phyloP scores from a whole-genome alignment of 768 basidiomycete species.

The Boletus reticulatus region DNA sequence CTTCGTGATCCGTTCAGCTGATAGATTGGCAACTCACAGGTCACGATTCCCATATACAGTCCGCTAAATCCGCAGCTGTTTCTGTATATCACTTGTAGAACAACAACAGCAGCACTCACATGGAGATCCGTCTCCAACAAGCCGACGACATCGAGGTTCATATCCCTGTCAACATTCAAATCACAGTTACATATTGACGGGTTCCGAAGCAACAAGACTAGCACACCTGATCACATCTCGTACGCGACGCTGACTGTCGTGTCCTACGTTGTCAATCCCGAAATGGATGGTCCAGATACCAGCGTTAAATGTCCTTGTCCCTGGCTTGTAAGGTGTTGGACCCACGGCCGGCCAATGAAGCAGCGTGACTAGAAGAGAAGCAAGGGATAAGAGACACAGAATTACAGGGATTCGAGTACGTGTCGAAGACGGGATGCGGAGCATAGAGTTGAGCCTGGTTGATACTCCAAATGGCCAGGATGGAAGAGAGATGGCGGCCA shows the following conservation, averaged over 20 bases:
- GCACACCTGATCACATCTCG: constrained; percentile 58
- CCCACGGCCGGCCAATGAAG: constrained; percentile 49
- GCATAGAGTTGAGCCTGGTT: background rate
- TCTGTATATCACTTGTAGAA: background rate
- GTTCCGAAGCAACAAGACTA: background rate
- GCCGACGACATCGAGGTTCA: constrained; percentile 84
- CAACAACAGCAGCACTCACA: constrained; percentile 41
- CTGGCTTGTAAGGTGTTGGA: constrained; percentile 59
- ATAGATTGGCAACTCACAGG: constrained; percentile 44
- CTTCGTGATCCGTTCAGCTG: background rate
- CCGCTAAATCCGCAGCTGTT: constrained; percentile 39
- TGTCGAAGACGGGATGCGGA: constrained; percentile 17
- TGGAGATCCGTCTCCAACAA: constrained; percentile 84
- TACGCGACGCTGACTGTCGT: constrained; percentile 34
- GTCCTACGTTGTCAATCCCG: constrained; percentile 49
- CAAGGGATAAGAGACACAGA: constrained; percentile 40
- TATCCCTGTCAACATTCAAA: constrained; percentile 46
- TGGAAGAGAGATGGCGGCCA: constrained; percentile 46
- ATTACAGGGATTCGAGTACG: constrained; percentile 32
- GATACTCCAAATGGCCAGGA: constrained; percentile 35
- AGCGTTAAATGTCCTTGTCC: constrained; percentile 67
- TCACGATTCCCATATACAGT: constrained; percentile 84
- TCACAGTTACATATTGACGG: background rate
- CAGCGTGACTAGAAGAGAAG: constrained; percentile 52
- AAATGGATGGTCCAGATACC: constrained; percentile 95